Conservation (phyloP, 805 yeast species). For the Ogataea trehaloabstinens region DNA sequence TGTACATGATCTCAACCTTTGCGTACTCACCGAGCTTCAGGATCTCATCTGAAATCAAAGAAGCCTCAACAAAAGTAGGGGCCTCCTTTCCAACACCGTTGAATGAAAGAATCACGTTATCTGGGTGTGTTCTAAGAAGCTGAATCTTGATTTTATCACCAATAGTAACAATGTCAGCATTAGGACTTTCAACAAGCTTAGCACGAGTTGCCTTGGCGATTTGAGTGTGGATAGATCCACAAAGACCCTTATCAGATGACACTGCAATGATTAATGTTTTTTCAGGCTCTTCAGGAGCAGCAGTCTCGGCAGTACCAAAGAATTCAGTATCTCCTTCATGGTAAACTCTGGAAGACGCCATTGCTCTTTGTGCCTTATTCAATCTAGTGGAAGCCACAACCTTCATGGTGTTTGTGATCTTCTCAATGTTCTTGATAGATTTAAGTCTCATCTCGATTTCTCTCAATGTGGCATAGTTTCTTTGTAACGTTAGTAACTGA, state of each 20-base stretch:
- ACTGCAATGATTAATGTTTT: conserved; percentile 82
- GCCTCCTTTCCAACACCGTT: conserved; percentile 95
- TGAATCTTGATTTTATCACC: conserved; percentile 96
- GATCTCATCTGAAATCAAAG: conserved; percentile 85
- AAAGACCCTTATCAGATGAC: conserved; percentile 96
- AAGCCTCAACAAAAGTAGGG: conserved; percentile 88
- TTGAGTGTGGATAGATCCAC: conserved; percentile 98
- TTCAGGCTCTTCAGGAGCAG: conserved; percentile 39
- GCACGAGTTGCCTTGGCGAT: conserved; percentile 83
- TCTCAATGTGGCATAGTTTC: conserved; percentile 97
- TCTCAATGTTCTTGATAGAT: conserved; percentile 97
- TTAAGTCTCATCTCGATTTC: conserved; percentile 98
- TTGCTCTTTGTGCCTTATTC: conserved; percentile 92
- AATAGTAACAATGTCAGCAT: conserved; percentile 76
- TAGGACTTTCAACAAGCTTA: conserved; percentile 58
- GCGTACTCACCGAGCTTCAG: conserved; percentile 66
- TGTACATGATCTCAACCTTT: conserved; percentile 78
- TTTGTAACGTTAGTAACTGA: conserved; percentile 27
- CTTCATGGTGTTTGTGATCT: conserved; percentile 99
- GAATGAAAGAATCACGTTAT: conserved; percentile 69
- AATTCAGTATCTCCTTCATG: conserved; percentile 77
- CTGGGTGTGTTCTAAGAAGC: conserved; percentile 76
- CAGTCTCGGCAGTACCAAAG: conserved; percentile 78
- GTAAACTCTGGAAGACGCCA: conserved; percentile 83
- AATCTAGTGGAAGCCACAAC: conserved; percentile 98